These are phyloP conservation scores for Penicillium longicatenatum DNA, from an alignment of 495 filamentous ascomycete species.

Conservation along the genomic window DNA sequence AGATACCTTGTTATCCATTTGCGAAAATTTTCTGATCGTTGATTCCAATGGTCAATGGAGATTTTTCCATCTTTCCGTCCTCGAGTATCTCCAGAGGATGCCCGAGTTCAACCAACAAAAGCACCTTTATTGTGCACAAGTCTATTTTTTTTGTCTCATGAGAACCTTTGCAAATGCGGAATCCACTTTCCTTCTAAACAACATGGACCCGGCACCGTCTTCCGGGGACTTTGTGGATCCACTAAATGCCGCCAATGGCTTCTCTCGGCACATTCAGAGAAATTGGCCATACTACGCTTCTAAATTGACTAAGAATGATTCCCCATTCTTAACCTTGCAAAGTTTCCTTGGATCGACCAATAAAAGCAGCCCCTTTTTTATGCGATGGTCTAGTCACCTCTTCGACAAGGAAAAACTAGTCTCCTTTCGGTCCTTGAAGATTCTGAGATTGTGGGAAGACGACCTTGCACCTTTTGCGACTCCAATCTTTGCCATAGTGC, in stretches of 20 bases:
- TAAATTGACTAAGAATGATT: not conserved
- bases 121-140: not conserved
- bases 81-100: not conserved
- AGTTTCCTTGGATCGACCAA: not conserved
- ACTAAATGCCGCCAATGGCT: not conserved
- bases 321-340: not conserved
- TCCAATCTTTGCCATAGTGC: not conserved
- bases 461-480: not conserved
- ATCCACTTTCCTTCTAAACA: not conserved
- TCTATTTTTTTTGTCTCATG: not conserved
- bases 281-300: not conserved
- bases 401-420: too few species aligned
- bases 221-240: too few species aligned
- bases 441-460: too few species aligned
- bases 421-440: too few species aligned
- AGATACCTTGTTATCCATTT: not conserved
- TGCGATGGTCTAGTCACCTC: too few species aligned
- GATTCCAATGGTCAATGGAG: not conserved
- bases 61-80: not conserved
- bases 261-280: not conserved
- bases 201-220: not conserved
- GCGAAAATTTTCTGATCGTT: not conserved
- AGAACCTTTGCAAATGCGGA: not conserved
- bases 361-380: not conserved
- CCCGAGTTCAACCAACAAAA: not conserved